A percentile compares a stretch with the other conserved stretches of the same genome.
phyloP scores from a whole-genome alignment of 2,329 filamentous ascomycete species.

The Neophaeococcomyces aloes region DNA sequence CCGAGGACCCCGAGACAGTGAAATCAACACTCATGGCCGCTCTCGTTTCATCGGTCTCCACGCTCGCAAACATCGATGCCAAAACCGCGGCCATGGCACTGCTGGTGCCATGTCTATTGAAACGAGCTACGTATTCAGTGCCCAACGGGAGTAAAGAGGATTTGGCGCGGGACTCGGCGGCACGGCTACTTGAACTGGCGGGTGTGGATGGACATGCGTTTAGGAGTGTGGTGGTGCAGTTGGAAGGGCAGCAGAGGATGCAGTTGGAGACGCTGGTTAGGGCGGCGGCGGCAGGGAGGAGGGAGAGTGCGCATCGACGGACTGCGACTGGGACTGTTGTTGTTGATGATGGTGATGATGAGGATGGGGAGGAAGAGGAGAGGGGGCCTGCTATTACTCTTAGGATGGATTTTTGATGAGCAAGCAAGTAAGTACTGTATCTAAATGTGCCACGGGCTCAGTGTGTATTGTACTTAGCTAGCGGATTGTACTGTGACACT shows the following conservation, averaged over 20 bases:
- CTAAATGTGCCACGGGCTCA: too few relatives aligned
- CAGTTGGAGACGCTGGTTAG: conserved; percentile 76
- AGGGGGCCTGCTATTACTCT: conserved; percentile 71
- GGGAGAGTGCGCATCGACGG: conserved; percentile 17
- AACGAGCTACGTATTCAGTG: conserved; percentile 57
- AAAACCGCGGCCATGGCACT: conserved; percentile 54
- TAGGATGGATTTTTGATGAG: conserved; percentile 85
- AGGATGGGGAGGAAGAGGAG: too few relatives aligned
- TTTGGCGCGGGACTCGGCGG: conserved; percentile 62
- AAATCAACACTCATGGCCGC: conserved; percentile 61
- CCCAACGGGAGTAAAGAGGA: conserved; percentile 27
- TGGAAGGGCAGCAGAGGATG: conserved; percentile 59
- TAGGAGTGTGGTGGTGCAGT: conserved; percentile 57
- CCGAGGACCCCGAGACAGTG: conserved; percentile 70
- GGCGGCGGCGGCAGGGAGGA: conserved; percentile 44
- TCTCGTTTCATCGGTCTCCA: conserved; percentile 57
- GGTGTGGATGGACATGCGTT: conserved; percentile 64
- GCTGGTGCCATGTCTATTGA: conserved; percentile 65
- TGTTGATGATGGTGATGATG: conserved; percentile 37
- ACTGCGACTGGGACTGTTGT: conserved; percentile 32
- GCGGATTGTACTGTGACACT: too few relatives aligned
- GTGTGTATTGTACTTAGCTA: too few relatives aligned
- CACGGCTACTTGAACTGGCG: conserved; percentile 69
- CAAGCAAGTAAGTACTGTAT: too few relatives aligned
- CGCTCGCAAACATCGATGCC: conserved; percentile 20